phyloP scores from a whole-genome alignment of 139 green algal genomes.

The Tetratostichococcus sp. region DNA sequence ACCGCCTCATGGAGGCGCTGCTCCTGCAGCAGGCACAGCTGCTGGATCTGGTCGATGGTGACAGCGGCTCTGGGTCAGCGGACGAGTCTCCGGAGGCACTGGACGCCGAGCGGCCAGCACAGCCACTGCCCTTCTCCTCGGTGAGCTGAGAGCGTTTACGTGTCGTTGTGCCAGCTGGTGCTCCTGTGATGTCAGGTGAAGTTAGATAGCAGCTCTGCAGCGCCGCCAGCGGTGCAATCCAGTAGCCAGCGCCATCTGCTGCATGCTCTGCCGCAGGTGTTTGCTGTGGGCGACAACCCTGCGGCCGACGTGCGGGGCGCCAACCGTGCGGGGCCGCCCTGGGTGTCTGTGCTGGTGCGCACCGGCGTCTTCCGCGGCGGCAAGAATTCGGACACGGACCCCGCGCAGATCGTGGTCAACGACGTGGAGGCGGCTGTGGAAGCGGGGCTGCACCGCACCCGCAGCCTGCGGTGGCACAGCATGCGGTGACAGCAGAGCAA shows the following conservation, averaged over 20 bases:
- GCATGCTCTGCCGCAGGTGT: background rate
- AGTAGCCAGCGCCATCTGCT: background rate
- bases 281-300: conserved; percentile 77
- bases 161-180: no score
- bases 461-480: background rate
- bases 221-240: no score
- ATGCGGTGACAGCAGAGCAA: background rate
- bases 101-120: background rate
- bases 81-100: background rate
- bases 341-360: conserved; percentile 74
- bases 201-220: no score
- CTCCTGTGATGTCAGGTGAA: no score
- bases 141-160: no score
- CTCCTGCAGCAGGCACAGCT: conserved; percentile 48
- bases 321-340: conserved; percentile 54
- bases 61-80: background rate
- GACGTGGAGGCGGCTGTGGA: conserved; percentile 63
- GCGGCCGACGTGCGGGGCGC: conserved; percentile 72
- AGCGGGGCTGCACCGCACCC: conserved; percentile 48
- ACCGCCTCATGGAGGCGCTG: conserved; percentile 51
- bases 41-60: conserved; percentile 28
- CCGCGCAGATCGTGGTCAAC: conserved; percentile 59
- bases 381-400: conserved; percentile 44
- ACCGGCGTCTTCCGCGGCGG: conserved; percentile 67
- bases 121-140: background rate